Base-by-base conservation (phyloP, 2,329 filamentous ascomycete genomes). In the Helicocarpus griseus region DNA sequence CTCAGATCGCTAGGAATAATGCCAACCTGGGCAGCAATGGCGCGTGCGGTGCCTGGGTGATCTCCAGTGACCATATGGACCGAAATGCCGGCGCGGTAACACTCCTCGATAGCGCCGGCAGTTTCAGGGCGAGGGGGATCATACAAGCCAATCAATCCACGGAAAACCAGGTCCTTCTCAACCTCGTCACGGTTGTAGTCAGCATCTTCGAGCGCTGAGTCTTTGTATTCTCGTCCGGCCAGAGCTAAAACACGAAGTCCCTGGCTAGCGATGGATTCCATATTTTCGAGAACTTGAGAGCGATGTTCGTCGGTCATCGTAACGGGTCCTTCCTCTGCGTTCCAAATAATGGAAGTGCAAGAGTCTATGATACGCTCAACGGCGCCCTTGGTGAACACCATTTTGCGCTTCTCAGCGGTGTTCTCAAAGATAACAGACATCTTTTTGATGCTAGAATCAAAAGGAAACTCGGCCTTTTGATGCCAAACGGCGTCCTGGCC, bases 11-110 rank as follows among this genome's bases (percentile, higher is more conserved):
- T 70, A 1, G 82, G 83, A 52, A 91, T 79, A 58, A 93, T 90
- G 47, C 86, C 85, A 19, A 91, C 85, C 66, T 93, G 83, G 54
- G 78, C 77, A 8, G 87, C 87, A 59, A 93, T 90, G 17, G 87
- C 86, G 59, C 80, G 80, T 26, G 87, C 87, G 1, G 87, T 93
- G 51, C 85, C 82, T 1, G 83, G 83, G 63, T 91, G 86, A 60
- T 93, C 87, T 53, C 87, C 87, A 21, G 87, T 93, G 29, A 91
- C 77, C 87, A 91, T 90, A 69, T 89, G 86, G 5, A 90, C 86
- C 56, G 78, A 79, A 64, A 90, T 89, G 47, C 87, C 86, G 24
- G 87, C 87, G 43, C 77, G 77, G 50, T 85, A 80, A 61, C 85
- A 89, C 61, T 85, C 78, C 21, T 74, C 74, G 53, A 90, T 87